Evolutionary conservation across 139 green algal genomes (phyloP).

Genomic region (Pseudopediastrum boryanum): DNA sequence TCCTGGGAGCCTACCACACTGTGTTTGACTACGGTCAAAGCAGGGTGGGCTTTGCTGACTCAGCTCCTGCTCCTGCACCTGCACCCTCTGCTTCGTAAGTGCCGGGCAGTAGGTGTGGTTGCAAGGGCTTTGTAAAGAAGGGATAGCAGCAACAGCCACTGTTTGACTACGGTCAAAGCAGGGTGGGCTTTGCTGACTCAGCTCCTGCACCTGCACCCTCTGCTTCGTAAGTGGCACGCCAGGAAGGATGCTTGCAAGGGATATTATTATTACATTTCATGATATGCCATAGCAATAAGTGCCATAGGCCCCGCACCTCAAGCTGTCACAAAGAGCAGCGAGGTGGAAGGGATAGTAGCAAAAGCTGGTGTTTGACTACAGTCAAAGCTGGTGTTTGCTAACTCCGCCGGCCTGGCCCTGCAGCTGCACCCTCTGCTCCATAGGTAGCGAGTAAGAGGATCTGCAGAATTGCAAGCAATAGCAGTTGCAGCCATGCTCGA

Average conservation of each 20-base stretch:
- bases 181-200: neutral
- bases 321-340: too few relatives aligned
- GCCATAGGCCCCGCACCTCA: too few relatives aligned
- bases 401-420: conserved; percentile 47
- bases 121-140: neutral
- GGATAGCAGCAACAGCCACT: conserved; percentile 44
- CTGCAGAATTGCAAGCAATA: neutral
- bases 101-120: neutral
- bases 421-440: neutral
- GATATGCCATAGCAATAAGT: too few relatives aligned
- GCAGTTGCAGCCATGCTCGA: neutral
- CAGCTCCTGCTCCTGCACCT: conserved; percentile 37
- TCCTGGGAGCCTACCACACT: conserved; percentile 95
- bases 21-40: conserved; percentile 92
- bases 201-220: neutral
- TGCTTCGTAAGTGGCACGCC: neutral
- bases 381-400: conserved; percentile 91
- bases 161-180: conserved; percentile 84
- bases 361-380: conserved; percentile 96
- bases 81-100: neutral
- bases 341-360: too few relatives aligned
- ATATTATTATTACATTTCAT: neutral
- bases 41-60: conserved; percentile 90
- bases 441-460: neutral
- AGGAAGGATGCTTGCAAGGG: neutral